Evolutionary conservation across 768 basidiomycete genomes (phyloP).

Genomic region (Multifurca ochricompacta): DNA sequence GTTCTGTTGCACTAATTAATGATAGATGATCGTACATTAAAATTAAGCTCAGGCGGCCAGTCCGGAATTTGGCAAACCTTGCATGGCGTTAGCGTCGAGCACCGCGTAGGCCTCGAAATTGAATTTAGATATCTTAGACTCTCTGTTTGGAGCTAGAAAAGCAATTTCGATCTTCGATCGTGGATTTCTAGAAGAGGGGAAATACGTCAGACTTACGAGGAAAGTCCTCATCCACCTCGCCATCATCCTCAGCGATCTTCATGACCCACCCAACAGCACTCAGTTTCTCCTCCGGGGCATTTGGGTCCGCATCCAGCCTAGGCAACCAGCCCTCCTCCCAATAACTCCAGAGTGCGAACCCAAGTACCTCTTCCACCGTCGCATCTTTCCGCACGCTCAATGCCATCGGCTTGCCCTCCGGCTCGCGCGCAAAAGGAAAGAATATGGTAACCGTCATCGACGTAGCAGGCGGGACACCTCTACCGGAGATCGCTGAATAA

Average conservation of each 20-base stretch:
- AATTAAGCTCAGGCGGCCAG: neutral
- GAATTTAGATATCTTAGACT: conserved; percentile 79
- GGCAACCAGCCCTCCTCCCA: conserved; percentile 86
- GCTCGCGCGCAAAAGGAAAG: conserved; percentile 72
- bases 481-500: conserved; percentile 80
- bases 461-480: conserved; percentile 49
- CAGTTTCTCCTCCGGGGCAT: conserved; percentile 53
- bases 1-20: conserved; percentile 62
- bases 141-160: conserved; percentile 78
- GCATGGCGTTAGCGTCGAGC: conserved; percentile 61
- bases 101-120: conserved; percentile 87
- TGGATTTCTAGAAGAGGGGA: too few species aligned
- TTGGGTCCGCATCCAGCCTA: conserved; percentile 58
- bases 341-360: conserved; percentile 85
- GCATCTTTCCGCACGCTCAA: conserved; percentile 81
- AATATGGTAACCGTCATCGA: conserved; percentile 65
- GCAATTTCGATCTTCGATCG: too few species aligned
- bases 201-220: conserved; percentile 56
- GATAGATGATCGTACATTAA: neutral
- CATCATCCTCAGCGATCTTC: conserved; percentile 92
- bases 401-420: conserved; percentile 53
- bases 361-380: conserved; percentile 92
- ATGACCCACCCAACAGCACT: conserved; percentile 87
- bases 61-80: conserved; percentile 41
- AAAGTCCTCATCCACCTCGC: conserved; percentile 98